A percentile compares a stretch with the other conserved stretches of the same genome.
Evolutionary conservation across 208 protist species (phyloP).

Genomic region (Trypanosoma brucei): DNA sequence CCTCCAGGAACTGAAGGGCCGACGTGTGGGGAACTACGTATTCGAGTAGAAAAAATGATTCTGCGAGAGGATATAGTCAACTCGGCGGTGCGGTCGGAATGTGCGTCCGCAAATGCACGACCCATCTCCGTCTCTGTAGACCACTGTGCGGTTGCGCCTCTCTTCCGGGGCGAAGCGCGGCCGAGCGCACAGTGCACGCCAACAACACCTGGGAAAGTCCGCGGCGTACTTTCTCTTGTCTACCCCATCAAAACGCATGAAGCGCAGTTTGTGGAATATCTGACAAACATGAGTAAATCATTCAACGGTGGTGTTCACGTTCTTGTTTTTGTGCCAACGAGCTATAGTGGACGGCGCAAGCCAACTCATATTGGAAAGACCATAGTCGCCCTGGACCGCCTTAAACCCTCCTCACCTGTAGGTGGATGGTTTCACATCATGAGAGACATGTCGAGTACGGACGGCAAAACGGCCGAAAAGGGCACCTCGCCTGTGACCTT

Average conservation of each 20-base stretch:
- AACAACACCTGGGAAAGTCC: constrained; percentile 49
- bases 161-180: constrained; percentile 75
- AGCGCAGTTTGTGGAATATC: constrained; percentile 53
- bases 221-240: constrained; percentile 47
- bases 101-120: constrained; percentile 26
- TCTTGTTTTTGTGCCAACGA: constrained; percentile 74
- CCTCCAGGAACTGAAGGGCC: constrained; percentile 61
- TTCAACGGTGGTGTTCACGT: constrained; percentile 61
- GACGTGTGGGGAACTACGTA: constrained; percentile 75
- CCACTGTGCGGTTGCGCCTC: constrained; percentile 66
- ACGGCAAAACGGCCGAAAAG: background rate
- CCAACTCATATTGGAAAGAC: constrained; percentile 58
- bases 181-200: constrained; percentile 59
- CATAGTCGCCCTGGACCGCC: constrained; percentile 42
- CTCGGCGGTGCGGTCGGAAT: background rate
- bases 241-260: constrained; percentile 72
- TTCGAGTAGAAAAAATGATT: constrained; percentile 76
- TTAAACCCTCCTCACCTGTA: constrained; percentile 35
- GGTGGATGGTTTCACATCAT: constrained; percentile 70
- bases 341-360: constrained; percentile 60
- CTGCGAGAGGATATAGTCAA: constrained; percentile 66
- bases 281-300: constrained; percentile 52
- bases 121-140: constrained; percentile 69
- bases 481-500: background rate
- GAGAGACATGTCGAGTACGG: constrained; percentile 21